phyloP scores from a whole-genome alignment of 169 alveolate species.

The Plasmodium falciparum region DNA sequence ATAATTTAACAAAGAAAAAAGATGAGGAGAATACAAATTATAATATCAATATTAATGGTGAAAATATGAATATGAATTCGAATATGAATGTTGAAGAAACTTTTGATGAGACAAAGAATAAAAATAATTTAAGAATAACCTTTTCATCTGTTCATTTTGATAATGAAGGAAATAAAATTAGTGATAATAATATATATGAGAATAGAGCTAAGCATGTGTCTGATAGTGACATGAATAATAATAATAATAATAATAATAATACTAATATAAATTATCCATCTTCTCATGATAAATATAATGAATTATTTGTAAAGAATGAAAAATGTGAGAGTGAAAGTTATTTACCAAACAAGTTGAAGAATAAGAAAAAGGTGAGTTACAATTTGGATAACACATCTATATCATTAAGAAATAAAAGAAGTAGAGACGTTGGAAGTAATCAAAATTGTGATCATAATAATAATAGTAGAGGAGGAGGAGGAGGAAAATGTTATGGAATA shows the following conservation, averaged over 20 bases:
- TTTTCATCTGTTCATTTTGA: neutral
- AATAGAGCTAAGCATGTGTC: slow-evolving; percentile 20
- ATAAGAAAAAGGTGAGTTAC: slow-evolving; percentile 62
- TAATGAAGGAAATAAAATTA: slow-evolving; percentile 15
- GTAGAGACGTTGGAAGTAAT: neutral
- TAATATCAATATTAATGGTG: too few relatives aligned
- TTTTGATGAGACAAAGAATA: neutral
- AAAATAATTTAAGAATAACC: neutral
- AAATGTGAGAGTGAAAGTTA: slow-evolving; percentile 34
- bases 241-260: neutral
- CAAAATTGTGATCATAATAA: neutral
- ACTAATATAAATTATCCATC: neutral
- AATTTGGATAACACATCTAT: slow-evolving; percentile 64
- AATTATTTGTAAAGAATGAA: slow-evolving; percentile 30
- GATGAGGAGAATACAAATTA: too few relatives aligned
- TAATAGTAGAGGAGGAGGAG: too few relatives aligned
- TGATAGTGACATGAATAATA: slow-evolving; percentile 37
- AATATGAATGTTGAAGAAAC: neutral
- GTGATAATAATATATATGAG: neutral
- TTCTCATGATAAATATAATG: slow-evolving; percentile 16
- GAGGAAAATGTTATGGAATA: slow-evolving; percentile 3
- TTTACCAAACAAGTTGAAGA: slow-evolving; percentile 43
- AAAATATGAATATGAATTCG: too few relatives aligned
- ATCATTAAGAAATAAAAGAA: slow-evolving; percentile 38
- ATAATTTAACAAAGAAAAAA: too few relatives aligned